Percentiles rank a stretch among this genome's conserved stretches.
Evolutionary conservation across 768 basidiomycete genomes (phyloP).

Genomic region (Hypholoma fasciculare): DNA sequence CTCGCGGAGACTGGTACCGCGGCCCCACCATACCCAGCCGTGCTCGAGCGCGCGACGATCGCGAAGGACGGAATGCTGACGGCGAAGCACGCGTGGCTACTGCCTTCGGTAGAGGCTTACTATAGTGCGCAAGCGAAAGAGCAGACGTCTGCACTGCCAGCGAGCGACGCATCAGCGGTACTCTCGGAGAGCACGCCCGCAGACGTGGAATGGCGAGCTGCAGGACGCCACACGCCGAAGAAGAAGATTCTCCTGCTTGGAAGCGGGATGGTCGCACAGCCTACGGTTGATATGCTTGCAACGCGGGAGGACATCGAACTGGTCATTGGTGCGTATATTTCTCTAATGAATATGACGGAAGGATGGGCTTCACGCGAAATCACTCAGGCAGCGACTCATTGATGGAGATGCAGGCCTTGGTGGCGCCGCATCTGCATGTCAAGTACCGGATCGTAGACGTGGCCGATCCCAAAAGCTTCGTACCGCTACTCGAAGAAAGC

Average conservation of each 20-base stretch:
- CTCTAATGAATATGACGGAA: slow-evolving; percentile 1
- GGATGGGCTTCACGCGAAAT: background rate
- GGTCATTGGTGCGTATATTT: slow-evolving; percentile 64
- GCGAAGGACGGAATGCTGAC: slow-evolving; percentile 57
- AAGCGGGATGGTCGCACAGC: slow-evolving; percentile 95
- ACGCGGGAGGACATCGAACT: slow-evolving; percentile 63
- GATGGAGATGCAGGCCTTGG: slow-evolving; percentile 53
- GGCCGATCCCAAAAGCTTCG: slow-evolving; percentile 42
- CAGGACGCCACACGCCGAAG: background rate
- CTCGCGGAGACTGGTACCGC: background rate
- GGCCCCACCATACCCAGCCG: slow-evolving; percentile 27
- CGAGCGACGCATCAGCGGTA: too few species aligned
- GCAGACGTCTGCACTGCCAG: background rate
- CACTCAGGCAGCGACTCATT: slow-evolving; percentile 73
- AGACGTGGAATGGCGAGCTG: background rate
- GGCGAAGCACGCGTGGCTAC: slow-evolving; percentile 59
- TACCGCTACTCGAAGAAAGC: slow-evolving; percentile 53
- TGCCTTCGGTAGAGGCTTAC: slow-evolving; percentile 48
- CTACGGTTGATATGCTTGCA: slow-evolving; percentile 77
- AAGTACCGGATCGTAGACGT: slow-evolving; percentile 62
- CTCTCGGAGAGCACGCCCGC: background rate
- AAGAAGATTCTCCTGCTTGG: slow-evolving; percentile 79
- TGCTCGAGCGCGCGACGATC: slow-evolving; percentile 73
- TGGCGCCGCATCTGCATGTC: slow-evolving; percentile 48
- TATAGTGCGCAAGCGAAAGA: slow-evolving; percentile 10